A percentile compares a stretch with the other conserved stretches of the same genome.
Conservation (phyloP, 78 protist genomes). For the Cavenderia fasciculata region DNA sequence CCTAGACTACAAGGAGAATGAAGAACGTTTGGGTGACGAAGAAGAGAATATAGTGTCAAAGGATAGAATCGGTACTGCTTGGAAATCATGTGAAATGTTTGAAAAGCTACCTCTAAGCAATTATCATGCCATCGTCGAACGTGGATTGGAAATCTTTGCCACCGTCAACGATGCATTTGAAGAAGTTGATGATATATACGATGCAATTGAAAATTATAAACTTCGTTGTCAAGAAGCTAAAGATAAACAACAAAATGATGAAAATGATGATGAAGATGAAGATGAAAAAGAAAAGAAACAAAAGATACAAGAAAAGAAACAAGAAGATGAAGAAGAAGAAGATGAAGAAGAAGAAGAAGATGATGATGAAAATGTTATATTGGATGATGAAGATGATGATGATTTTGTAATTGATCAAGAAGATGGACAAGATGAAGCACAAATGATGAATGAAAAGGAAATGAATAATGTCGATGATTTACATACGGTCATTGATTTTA, state of each 20-base stretch:
- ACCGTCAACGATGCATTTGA: conserved; percentile 50
- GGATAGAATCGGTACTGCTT: conserved; percentile 31
- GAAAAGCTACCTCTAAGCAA: conserved; percentile 54
- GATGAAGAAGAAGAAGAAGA: not conserved
- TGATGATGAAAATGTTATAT: not conserved
- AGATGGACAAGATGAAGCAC: conserved; percentile 26
- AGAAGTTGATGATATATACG: conserved; percentile 19
- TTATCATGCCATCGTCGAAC: not conserved
- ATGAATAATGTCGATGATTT: not conserved
- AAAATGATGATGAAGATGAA: not conserved
- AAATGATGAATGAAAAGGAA: conserved; percentile 9
- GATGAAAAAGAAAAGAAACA: not conserved
- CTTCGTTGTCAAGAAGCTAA: not conserved
- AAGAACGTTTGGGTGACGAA: conserved; percentile 50
- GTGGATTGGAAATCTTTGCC: conserved; percentile 5
- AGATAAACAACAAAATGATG: not conserved
- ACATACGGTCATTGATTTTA: not conserved
- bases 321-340: not conserved
- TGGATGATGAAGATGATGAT: conserved; percentile 2
- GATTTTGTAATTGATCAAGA: conserved; percentile 23
- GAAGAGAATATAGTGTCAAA: conserved; percentile 62
- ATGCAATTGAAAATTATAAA: not conserved
- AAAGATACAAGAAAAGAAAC: too few relatives aligned
- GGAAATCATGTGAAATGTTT: conserved; percentile 53
- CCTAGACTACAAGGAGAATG: conserved; percentile 5